Conservation (phyloP, 2,329 filamentous ascomycete species). For the Epichloe gansuensis region DNA sequence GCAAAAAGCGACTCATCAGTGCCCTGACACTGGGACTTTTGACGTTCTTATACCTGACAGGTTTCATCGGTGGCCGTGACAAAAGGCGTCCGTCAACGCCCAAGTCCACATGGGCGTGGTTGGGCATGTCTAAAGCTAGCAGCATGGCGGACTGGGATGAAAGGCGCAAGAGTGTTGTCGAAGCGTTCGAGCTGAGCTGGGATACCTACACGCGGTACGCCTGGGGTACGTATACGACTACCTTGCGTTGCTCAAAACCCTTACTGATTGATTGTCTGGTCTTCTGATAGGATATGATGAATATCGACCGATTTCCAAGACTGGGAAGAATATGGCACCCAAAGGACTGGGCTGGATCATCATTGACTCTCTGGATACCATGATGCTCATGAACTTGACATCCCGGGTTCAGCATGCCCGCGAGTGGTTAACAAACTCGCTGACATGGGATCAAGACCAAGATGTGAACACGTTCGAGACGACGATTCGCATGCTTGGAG, state of each 20-base stretch:
- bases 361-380: conserved; percentile 84
- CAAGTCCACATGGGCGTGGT: conserved; percentile 39
- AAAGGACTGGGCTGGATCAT: conserved; percentile 97
- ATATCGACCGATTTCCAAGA: conserved; percentile 72
- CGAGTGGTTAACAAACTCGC: conserved; percentile 70
- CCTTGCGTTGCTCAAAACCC: conserved; percentile 4
- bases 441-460: conserved; percentile 84
- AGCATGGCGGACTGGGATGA: conserved; percentile 57
- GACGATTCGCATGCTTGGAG: conserved; percentile 93
- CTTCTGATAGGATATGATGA: conserved; percentile 58
- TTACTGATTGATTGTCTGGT: conserved; percentile 14
- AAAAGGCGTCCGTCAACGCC: conserved; percentile 22
- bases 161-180: conserved; percentile 68
- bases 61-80: conserved; percentile 35
- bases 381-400: conserved; percentile 97
- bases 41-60: conserved; percentile 56
- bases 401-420: conserved; percentile 71
- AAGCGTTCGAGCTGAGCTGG: conserved; percentile 87
- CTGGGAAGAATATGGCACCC: conserved; percentile 69
- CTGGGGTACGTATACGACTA: conserved; percentile 58
- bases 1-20: conserved; percentile 47
- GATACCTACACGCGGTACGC: conserved; percentile 83
- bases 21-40: conserved; percentile 41
- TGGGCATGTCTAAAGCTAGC: conserved; percentile 34
- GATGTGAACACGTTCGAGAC: conserved; percentile 98